Base-by-base conservation (phyloP, 805 yeast species). In the Wickerhamomyces subpelliculosus region DNA sequence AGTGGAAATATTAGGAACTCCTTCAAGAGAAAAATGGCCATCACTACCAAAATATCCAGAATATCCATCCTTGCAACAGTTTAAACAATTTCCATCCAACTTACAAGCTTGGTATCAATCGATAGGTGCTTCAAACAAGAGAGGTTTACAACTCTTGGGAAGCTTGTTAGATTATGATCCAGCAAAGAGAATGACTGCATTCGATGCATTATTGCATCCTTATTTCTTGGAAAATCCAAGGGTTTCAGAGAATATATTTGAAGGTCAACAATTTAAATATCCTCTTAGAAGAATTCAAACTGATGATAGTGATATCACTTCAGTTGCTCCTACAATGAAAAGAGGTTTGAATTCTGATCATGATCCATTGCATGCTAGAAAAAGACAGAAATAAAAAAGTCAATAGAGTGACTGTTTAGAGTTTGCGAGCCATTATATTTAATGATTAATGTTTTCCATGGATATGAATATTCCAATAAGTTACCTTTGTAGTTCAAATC, bases 1-100 rank as follows among this genome's bases (percentile, higher is more conserved):
- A 19, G 67, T 93, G 21, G 97, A 93, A 58, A 81, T 93, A n/a
- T 61, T 93, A 44, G 99, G 99, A 0, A 78, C 95, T 0, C 99
- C 99, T 0, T 75, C 74, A 4, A 54, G 67, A 5, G 73, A 78
- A n/a, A 70, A 66, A 34, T 93, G 98, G 97, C 83, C 93, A 0
- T 68, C 80, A 18, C 60, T 93, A 27, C 67, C 70, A 30, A 78
- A 78, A 45, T 89, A 87, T 54, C 97, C 98, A 0, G 98, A 93
- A 53, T 93, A 72, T 56, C 71, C 66, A 16, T 70, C 80, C 24
- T 69, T 87, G 39, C 72, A 78, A 37, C 68, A 68, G 34, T 68
- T 79, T 51, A 75, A 73, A 32, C 65, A 67, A 16, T 83, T 78
- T 49, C 84, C 87, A 2, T 62, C 61, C 31, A 84, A 82, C 50